Evolutionary conservation across 768 basidiomycete genomes (phyloP).

Genomic region (Macrolepiota fuliginosa): DNA sequence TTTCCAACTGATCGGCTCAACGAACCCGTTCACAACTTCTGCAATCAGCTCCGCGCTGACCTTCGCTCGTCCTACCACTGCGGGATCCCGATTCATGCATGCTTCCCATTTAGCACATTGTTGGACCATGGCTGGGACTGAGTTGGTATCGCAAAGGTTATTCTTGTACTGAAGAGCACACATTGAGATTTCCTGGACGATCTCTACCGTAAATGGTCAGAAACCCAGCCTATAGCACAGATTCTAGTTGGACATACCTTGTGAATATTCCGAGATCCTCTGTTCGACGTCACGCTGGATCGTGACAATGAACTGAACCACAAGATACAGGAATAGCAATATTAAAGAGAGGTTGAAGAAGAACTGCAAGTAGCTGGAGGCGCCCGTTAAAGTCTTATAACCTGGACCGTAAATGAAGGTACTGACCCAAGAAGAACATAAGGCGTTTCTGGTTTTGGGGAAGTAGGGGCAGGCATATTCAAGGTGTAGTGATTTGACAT

Average conservation of each 20-base stretch:
- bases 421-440: constrained; percentile 85
- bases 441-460: constrained; percentile 63
- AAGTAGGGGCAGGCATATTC: constrained; percentile 65
- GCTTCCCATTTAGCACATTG: constrained; percentile 90
- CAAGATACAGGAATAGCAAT: constrained; percentile 78
- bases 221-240: background rate
- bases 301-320: constrained; percentile 84
- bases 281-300: constrained; percentile 89
- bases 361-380: constrained; percentile 83
- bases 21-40: constrained; percentile 94
- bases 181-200: constrained; percentile 88
- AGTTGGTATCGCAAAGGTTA: constrained; percentile 74
- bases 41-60: constrained; percentile 95
- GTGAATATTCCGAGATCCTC: constrained; percentile 82
- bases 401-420: background rate
- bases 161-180: constrained; percentile 80
- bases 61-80: constrained; percentile 81
- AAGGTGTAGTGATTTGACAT: constrained; percentile 82
- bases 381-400: constrained; percentile 14
- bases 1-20: constrained; percentile 98
- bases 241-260: constrained; percentile 52
- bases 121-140: constrained; percentile 84
- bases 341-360: constrained; percentile 89
- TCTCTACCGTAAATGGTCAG: constrained; percentile 46
- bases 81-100: constrained; percentile 95